Conservation (phyloP, 1,284 basidiomycete genomes). For the Entoloma clypeatum region DNA sequence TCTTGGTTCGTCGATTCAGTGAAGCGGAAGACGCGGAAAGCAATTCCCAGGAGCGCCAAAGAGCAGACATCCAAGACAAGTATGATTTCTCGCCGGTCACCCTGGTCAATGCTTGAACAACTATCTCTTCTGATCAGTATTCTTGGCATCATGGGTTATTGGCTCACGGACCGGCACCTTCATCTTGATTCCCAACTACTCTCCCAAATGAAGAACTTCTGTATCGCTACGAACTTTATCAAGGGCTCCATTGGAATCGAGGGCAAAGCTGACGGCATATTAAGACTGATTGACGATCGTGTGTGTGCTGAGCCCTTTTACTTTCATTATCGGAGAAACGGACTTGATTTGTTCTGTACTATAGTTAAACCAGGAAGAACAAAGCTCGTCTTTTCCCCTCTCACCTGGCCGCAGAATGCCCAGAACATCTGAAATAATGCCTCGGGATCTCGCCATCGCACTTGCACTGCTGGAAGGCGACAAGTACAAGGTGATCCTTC, state of each 20-base stretch:
- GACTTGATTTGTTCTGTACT: neutral
- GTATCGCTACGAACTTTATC: conserved; percentile 25
- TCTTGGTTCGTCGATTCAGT: conserved; percentile 33
- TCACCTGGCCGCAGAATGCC: conserved; percentile 25
- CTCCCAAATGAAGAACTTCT: conserved; percentile 34
- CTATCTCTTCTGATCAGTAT: conserved; percentile 23
- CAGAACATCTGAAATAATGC: conserved; percentile 28
- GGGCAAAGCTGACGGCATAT: conserved; percentile 30
- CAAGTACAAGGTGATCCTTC: conserved; percentile 33
- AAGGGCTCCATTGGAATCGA: conserved; percentile 30
- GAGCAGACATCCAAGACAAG: conserved; percentile 34
- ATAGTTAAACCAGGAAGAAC: conserved; percentile 15
- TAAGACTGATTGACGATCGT: conserved; percentile 23
- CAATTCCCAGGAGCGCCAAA: conserved; percentile 24
- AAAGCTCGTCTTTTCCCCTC: conserved; percentile 15
- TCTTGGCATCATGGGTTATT: conserved; percentile 34
- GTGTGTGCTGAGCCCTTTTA: conserved; percentile 2
- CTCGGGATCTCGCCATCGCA: conserved; percentile 38
- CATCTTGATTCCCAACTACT: conserved; percentile 30
- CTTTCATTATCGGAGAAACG: neutral
- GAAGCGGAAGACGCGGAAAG: conserved; percentile 25
- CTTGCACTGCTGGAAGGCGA: conserved; percentile 42
- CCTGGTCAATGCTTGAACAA: neutral
- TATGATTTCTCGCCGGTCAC: conserved; percentile 21
- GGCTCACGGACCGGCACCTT: conserved; percentile 32